Base-by-base conservation (phyloP, 1,139 yeast species). In the Sugiyamaella grinbergsii region DNA sequence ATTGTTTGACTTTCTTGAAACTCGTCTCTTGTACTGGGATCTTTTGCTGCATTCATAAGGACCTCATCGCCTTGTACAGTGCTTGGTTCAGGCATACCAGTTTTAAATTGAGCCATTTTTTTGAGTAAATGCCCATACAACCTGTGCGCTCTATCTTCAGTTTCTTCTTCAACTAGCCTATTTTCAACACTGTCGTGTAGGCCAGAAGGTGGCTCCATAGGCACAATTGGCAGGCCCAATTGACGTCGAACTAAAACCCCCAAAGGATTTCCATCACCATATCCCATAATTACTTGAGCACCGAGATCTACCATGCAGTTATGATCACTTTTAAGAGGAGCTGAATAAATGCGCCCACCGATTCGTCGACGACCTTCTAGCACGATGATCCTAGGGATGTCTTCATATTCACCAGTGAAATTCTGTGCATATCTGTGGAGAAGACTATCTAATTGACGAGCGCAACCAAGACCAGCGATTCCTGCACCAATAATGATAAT, bases 261-360 rank as follows among this genome's bases (percentile, higher is more conserved):
- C 43, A 73, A 57, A 1, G 76, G 77, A 50, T 73, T 73, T 1
- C 77, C 77, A 37, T 69, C 66, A 13, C 73, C 73, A 48, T 68
- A 72, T 0, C 77, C 77, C 54, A 70, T 63, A 15, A 73, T 62
- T 15, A 73, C 61, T 31, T 70, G 74, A 7, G 74, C 77, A 18
- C 77, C 77, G 5, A 73, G 64, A 54, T 73, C 77, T 3, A 71
- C 73, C 26, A 60, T 56, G 24, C 58, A 54, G 8, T 57, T 54
- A 11, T 56, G 56, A 36, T 61, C 62, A n/a, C 59, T 54, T 46
- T 62, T 61, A 42, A 72, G 58, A 8, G 66, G 66, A 4, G 73
- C 72, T 2, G 75, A 65, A 57, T 71, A 71, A 5, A 73, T 68
- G 6, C 77, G 65, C 2, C 77, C 77, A 24, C 77, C 77, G 24